A percentile compares a stretch with the other conserved stretches of the same genome.
These are phyloP conservation scores for Suaeda aralocaspica DNA, from an alignment of 148 eudicot species.

Conservation along the genomic window DNA sequence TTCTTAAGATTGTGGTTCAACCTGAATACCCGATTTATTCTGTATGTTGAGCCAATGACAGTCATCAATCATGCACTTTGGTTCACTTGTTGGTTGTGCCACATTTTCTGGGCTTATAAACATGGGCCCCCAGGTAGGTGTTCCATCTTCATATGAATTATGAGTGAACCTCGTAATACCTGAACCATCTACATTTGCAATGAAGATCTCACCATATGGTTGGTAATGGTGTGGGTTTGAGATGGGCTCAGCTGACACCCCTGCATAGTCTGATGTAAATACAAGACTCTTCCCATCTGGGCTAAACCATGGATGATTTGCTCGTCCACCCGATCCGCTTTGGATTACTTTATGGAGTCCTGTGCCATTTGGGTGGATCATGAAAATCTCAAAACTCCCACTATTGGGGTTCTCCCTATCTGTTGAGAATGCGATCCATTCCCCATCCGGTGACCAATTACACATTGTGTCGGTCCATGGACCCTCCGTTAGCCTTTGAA, in stretches of 20 bases:
- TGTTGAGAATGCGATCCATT: conserved; percentile 80
- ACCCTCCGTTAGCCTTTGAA: conserved; percentile 59
- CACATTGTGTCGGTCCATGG: conserved; percentile 89
- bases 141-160: conserved; percentile 84
- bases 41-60: conserved; percentile 59
- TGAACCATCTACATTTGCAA: conserved; percentile 57
- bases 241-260: conserved; percentile 87
- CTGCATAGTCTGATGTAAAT: conserved; percentile 76
- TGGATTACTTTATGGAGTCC: conserved; percentile 68
- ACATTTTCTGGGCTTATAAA: conserved; percentile 40
- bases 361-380: conserved; percentile 75
- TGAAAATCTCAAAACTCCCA: conserved; percentile 60
- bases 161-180: conserved; percentile 65
- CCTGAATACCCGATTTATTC: not conserved
- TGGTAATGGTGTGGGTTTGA: conserved; percentile 80
- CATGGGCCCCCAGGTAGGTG: conserved; percentile 76
- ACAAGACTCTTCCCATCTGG: conserved; percentile 68
- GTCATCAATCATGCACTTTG: conserved; percentile 58
- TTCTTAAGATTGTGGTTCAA: conserved; percentile 2
- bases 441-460: conserved; percentile 84
- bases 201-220: conserved; percentile 78
- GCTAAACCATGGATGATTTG: conserved; percentile 88
- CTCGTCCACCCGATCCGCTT: conserved; percentile 61
- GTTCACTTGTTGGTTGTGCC: conserved; percentile 34
- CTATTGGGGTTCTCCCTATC: conserved; percentile 64